Evolutionary conservation across 163 green algal genomes (phyloP), one percentile per base, ranked within the genome.

Genomic region (Scenedesmus sp.): DNA sequence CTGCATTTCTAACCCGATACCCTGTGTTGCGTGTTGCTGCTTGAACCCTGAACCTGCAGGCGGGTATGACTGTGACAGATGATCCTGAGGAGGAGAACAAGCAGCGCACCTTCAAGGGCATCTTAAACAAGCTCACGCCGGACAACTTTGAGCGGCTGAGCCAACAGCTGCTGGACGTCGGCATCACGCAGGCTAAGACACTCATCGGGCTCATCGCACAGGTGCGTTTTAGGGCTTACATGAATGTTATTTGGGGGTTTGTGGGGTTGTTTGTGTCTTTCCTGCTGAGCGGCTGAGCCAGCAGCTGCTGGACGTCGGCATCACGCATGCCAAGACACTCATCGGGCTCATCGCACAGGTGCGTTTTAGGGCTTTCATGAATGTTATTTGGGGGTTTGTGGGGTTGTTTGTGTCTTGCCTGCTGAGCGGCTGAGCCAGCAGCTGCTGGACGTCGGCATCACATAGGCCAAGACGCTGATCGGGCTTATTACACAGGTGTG

Each of bases 101-200:
- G 91, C 97, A 99, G 93, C 98, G 98, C 92, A 88, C 89, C 66
- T 97, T 99, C 94, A 99, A 99, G 96, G 96, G 93, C 26, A 96
- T 99, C 86, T 96, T 99, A 20, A 99, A 99, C 95, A 99, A 99
- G 97, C 97, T 99, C 67, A 99, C 98, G 67, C 98, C 97, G 20
- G 96, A 99, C 91, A 99, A 99, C 94, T 99, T 99, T 93, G 97
- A 99, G 23, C 96, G 95, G 60, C 97, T 99, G n/a, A 64, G 57
- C 55, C 90, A 91, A 92, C 94, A 98, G 94, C 95, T 99, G 82
- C 92, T 97, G 81, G 95, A 96, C 6, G 94, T 98, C 7, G 94
- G 94, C 46, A 98, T 99, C 92, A 94, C 94, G 52, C 94, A 96
- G 57, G 94, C 96, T 15, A 92, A 96, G 81, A 98, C 96, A 9